Base-by-base conservation (phyloP, 495 filamentous ascomycete species). In the Chaetomium tenue region DNA sequence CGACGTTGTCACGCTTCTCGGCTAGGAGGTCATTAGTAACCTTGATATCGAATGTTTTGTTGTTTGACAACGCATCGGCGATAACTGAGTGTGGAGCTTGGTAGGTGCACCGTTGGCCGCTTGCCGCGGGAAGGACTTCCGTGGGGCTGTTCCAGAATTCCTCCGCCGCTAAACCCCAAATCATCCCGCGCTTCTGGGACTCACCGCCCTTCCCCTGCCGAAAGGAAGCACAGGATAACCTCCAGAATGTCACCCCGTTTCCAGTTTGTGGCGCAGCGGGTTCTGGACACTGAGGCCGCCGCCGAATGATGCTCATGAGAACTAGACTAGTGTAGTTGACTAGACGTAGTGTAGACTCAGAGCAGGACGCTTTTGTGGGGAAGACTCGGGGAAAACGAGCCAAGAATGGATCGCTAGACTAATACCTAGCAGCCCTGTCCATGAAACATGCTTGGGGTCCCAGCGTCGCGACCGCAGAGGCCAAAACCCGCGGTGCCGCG, bases 191-290 rank as follows among this genome's bases (percentile, higher is more conserved):
- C 5, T 22, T 39, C 15, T 25, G 58, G 42, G 44, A 48, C 52
- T 66, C 64, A 66, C 64, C 64, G 64, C 64, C 60, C 56, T 40
- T 51, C 46, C 25, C 30, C 22, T 60, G 58, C 46, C 23, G 56
- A 20, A 5, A 28, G 5, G 12, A n/a, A 22, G 23, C 11, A 37
- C 46, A 2, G 11, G 1, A 61, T 18, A 22, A 23, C 57, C 26
- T 60, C 57, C 6, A 23, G 20, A 40, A 54, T 56, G 51, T 44
- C 58, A 61, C 58, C 48, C 25, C 33, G 25, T 33, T n/a, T 54
- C 40, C 18, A 42, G 22, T 40, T 11, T 59, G 64, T 57, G 64
- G 58, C 46, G 58, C 58, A 61, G 58, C 20, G 8, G 18, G 23
- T 52, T 23, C 58, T 40, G 20, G 30, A 51, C 4, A 7, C 23